phyloP scores from a whole-genome alignment of 73 alveolate genomes.

The Paramecium octaurelia region DNA sequence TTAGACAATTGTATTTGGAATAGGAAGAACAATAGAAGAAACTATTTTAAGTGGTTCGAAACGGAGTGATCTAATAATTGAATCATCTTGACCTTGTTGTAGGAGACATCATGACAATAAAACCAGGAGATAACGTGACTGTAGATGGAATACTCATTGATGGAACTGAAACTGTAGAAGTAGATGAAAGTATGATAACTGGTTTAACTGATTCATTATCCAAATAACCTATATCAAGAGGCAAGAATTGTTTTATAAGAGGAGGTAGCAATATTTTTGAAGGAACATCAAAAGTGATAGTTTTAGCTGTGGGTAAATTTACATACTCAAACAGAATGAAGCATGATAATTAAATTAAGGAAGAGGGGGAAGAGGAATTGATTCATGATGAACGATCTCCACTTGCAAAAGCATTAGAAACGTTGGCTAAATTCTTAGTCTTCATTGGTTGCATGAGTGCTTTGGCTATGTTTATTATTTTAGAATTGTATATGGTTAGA shows the following conservation, averaged over 20 bases:
- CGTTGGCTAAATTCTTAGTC: constrained; percentile 81
- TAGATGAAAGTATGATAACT: constrained; percentile 68
- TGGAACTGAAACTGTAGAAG: constrained; percentile 50
- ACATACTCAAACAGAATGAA: constrained; percentile 62
- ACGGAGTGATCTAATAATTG: constrained; percentile 66
- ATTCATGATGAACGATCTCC: constrained; percentile 70
- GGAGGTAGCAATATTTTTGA: constrained; percentile 84
- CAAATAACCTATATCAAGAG: constrained; percentile 50
- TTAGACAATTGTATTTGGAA: constrained; percentile 68
- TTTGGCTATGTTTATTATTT: constrained; percentile 74
- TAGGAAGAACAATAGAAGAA: constrained; percentile 69
- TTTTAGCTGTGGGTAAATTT: constrained; percentile 64
- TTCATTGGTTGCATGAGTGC: constrained; percentile 83
- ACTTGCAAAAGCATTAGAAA: constrained; percentile 81
- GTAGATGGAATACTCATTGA: constrained; percentile 60
- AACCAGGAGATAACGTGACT: constrained; percentile 65
- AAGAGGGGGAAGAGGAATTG: constrained; percentile 72
- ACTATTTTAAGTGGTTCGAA: constrained; percentile 71
- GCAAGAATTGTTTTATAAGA: constrained; percentile 66
- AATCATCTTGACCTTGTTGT: constrained; percentile 63
- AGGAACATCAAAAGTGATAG: constrained; percentile 82
- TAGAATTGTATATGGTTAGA: constrained; percentile 54
- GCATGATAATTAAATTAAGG: constrained; percentile 65
- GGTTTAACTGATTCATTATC: constrained; percentile 63
- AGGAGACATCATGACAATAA: constrained; percentile 60